Conservation (phyloP, 2,329 filamentous ascomycete species). For the Colletotrichum siamense region DNA sequence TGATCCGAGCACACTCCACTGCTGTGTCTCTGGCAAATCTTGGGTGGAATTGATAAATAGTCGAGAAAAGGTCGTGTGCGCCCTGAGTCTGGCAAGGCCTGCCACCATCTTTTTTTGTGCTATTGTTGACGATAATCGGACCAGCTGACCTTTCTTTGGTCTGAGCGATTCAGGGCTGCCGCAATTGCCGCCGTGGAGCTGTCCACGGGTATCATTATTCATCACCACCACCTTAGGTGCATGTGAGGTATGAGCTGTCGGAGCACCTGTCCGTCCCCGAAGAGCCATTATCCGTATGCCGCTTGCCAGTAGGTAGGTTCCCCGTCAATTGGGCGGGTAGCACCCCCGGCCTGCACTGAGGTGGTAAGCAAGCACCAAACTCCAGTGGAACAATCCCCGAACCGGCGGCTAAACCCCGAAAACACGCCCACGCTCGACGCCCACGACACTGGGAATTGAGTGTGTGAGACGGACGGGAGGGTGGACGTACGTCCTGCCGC, state of each 20-base stretch:
- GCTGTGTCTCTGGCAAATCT: neutral
- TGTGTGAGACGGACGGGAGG: neutral
- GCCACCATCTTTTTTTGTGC: neutral
- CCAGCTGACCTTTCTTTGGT: neutral
- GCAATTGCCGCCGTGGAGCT: neutral
- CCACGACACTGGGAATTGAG: neutral
- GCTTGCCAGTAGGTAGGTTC: neutral
- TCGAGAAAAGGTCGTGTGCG: neutral
- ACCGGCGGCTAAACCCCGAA: slow-evolving; percentile 15
- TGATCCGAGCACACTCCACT: neutral
- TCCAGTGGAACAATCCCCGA: slow-evolving; percentile 7
- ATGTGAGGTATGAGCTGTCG: neutral
- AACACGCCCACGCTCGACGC: neutral
- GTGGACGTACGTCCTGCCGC: slow-evolving; percentile 1
- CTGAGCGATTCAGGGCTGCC: neutral
- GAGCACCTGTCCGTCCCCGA: neutral
- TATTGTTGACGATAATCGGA: neutral
- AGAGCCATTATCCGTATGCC: neutral
- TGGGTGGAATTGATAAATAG: neutral
- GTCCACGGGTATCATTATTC: neutral
- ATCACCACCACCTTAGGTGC: neutral
- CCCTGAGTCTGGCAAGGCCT: neutral
- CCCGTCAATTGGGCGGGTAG: neutral
- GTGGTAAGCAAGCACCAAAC: neutral
- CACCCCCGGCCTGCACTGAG: neutral